A percentile compares a stretch with the other conserved stretches of the same genome.
Evolutionary conservation across 1,284 basidiomycete genomes (phyloP).

Genomic region (Pterulicium gracile): DNA sequence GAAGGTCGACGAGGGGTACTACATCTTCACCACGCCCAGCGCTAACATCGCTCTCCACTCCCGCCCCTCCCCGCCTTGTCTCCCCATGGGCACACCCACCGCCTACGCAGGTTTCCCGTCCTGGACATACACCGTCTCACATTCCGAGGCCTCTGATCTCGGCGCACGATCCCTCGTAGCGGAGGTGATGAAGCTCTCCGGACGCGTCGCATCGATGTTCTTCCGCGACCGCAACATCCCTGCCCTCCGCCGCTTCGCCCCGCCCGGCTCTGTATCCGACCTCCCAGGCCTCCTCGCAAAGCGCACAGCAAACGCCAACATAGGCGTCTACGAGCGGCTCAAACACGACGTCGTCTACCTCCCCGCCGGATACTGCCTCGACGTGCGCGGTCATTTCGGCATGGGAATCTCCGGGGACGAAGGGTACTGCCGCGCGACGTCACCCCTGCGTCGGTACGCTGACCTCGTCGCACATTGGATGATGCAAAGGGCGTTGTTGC

Average conservation of each 20-base stretch:
- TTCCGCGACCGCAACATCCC: conserved; percentile 53
- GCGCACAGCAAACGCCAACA: conserved; percentile 16
- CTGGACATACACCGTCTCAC: conserved; percentile 15
- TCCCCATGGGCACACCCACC: background rate
- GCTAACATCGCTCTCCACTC: background rate
- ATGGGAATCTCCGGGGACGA: conserved; percentile 63
- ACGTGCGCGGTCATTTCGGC: conserved; percentile 55
- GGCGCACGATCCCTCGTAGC: conserved; percentile 53
- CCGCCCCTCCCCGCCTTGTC: background rate
- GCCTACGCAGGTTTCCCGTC: background rate
- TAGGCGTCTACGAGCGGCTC: background rate
- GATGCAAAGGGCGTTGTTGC: conserved; percentile 71
- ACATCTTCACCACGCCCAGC: background rate
- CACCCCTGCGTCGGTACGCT: conserved; percentile 77
- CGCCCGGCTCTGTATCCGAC: conserved; percentile 24
- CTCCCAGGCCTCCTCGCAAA: conserved; percentile 25
- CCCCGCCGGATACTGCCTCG: conserved; percentile 33
- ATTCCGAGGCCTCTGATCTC: conserved; percentile 28
- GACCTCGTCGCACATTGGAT: conserved; percentile 94
- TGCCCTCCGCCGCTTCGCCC: conserved; percentile 49
- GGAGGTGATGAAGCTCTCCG: conserved; percentile 81
- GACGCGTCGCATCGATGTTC: conserved; percentile 69
- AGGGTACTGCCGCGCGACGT: conserved; percentile 80
- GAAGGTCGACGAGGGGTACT: background rate
- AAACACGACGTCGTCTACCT: conserved; percentile 21